Conservation (phyloP, 2,329 filamentous ascomycete species). For the Aspergillus brunneoviolaceus region DNA sequence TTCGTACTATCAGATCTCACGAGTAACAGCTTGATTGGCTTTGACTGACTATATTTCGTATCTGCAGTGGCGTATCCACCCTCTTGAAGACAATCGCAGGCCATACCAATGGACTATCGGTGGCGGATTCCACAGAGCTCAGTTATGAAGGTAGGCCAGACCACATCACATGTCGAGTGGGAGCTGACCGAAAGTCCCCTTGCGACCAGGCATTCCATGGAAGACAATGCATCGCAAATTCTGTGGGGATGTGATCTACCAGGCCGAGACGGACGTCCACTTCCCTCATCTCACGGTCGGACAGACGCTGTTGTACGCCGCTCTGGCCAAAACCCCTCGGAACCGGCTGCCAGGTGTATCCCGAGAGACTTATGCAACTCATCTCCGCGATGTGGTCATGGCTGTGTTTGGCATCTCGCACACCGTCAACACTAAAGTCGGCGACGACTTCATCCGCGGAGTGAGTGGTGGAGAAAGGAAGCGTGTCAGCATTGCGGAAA, state of each 20-base stretch:
- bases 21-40: too few relatives aligned
- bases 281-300: slow-evolving; percentile 59
- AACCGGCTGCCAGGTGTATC: neutral
- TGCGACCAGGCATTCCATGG: neutral
- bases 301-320: slow-evolving; percentile 66
- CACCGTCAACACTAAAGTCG: slow-evolving; percentile 8
- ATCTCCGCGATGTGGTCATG: slow-evolving; percentile 5
- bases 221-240: slow-evolving; percentile 4
- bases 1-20: neutral
- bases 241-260: slow-evolving; percentile 75
- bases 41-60: too few relatives aligned
- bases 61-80: slow-evolving; percentile 60
- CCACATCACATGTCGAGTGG: neutral
- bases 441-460: slow-evolving; percentile 10
- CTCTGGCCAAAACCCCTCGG: slow-evolving; percentile 49
- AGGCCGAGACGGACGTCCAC: slow-evolving; percentile 65
- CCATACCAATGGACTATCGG: slow-evolving; percentile 72
- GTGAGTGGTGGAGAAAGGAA: slow-evolving; percentile 12
- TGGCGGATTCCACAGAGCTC: slow-evolving; percentile 66
- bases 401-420: slow-evolving; percentile 6
- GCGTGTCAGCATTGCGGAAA: slow-evolving; percentile 6
- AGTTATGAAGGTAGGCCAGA: slow-evolving; percentile 63
- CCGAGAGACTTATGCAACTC: slow-evolving; percentile 1
- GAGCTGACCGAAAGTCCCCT: slow-evolving; percentile 25
- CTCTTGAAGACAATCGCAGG: slow-evolving; percentile 78